Percentiles rank a stretch among this genome's conserved stretches.
These are phyloP conservation scores for Gardenia jasminoides DNA, from an alignment of 257 asterid species.

Conservation along the genomic window DNA sequence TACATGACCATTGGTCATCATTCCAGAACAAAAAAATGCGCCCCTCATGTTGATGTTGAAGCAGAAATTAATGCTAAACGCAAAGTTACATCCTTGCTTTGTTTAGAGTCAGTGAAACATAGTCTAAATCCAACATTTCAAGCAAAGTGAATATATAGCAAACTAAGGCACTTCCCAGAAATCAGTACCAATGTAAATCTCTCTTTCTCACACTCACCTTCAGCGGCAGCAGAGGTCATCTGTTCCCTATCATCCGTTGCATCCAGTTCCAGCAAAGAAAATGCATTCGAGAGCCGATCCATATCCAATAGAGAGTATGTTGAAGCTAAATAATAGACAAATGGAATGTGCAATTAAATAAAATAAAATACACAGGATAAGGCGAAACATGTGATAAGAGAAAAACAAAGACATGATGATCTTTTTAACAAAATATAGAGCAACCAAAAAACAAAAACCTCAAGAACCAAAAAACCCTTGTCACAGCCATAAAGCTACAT, in stretches of 20 bases:
- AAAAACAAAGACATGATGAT: not conserved
- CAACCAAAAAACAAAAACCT: not conserved
- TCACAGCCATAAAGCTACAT: not conserved
- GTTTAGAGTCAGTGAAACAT: not conserved
- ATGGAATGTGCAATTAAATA: not conserved
- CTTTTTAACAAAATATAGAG: not conserved
- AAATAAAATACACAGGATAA: not conserved
- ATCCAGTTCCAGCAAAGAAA: slow-evolving; percentile 66
- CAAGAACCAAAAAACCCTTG: not conserved
- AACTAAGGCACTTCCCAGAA: not conserved
- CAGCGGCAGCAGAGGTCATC: slow-evolving; percentile 23
- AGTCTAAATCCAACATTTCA: not conserved
- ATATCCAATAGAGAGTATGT: slow-evolving; percentile 28
- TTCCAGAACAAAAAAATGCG: not conserved
- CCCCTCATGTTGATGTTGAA: not conserved
- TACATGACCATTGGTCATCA: not conserved
- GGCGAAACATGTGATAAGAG: not conserved
- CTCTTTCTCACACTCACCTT: slow-evolving; percentile 20
- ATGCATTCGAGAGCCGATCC: slow-evolving; percentile 67
- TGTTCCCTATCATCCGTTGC: slow-evolving; percentile 40
- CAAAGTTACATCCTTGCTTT: too few relatives aligned
- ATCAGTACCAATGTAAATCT: slow-evolving; percentile 19
- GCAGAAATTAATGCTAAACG: not conserved
- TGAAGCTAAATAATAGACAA: slow-evolving; percentile 26
- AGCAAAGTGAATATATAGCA: not conserved